phyloP scores from a whole-genome alignment of 805 yeast genomes.

The Candida broadrunensis region DNA sequence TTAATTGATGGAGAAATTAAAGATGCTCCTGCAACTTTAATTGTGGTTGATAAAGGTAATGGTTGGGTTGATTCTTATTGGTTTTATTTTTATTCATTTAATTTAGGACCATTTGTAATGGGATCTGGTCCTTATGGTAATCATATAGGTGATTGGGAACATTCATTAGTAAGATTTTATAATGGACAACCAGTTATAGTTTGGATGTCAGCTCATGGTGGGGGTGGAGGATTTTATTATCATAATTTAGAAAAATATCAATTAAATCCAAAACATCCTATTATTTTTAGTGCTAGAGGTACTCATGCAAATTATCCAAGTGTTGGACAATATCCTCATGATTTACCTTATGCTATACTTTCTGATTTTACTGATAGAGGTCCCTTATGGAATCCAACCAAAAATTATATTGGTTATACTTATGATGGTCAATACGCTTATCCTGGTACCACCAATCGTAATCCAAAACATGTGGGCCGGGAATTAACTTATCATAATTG shows the following conservation, averaged over 20 bases:
- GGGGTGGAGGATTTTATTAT: conserved; percentile 86
- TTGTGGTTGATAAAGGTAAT: conserved; percentile 89
- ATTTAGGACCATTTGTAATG: conserved; percentile 95
- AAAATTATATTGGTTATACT: conserved; percentile 78
- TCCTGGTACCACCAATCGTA: conserved; percentile 39
- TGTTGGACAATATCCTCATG: conserved; percentile 96
- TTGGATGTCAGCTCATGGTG: conserved; percentile 99
- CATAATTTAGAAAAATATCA: conserved; percentile 68
- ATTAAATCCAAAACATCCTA: conserved; percentile 50
- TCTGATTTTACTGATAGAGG: conserved; percentile 95
- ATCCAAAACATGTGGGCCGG: conserved; percentile 48
- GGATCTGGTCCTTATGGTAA: conserved; percentile 97
- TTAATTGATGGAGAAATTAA: conserved; percentile 66
- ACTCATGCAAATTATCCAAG: conserved; percentile 96
- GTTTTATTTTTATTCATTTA: conserved; percentile 94
- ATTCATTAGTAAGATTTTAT: conserved; percentile 79
- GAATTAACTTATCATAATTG: conserved; percentile 63
- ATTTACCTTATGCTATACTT: conserved; percentile 85
- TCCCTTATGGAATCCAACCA: conserved; percentile 89
- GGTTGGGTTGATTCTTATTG: conserved; percentile 95
- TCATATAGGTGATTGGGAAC: conserved; percentile 99
- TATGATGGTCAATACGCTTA: conserved; percentile 57
- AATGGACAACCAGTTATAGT: conserved; percentile 76
- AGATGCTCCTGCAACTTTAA: conserved; percentile 75
- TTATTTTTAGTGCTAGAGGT: conserved; percentile 88